Conservation (phyloP, 139 green algal genomes). For the Tetradesmus obliquus region DNA sequence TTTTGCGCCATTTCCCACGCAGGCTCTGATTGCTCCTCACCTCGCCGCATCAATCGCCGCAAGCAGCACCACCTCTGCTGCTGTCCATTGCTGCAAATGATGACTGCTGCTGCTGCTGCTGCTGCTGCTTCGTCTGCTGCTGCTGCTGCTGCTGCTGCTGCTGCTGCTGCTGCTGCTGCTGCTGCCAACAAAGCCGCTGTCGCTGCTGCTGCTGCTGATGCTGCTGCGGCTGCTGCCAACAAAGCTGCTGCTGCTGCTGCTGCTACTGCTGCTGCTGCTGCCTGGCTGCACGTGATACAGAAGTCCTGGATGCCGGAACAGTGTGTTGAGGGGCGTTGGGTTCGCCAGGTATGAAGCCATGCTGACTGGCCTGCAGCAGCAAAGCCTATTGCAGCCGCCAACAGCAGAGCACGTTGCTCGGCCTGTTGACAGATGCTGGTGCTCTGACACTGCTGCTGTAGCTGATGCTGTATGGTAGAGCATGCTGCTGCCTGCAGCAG, state of each 20-base stretch:
- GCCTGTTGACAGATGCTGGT: not conserved
- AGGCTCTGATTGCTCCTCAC: not conserved
- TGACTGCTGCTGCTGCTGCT: not conserved
- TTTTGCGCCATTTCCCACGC: not conserved
- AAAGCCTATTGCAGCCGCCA: not conserved
- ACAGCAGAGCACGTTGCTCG: not conserved
- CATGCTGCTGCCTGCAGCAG: not conserved
- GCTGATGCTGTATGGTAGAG: constrained; percentile 3
- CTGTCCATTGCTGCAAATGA: not conserved
- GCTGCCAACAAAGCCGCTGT: not conserved
- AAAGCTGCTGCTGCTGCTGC: not conserved
- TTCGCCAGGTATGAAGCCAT: not conserved
- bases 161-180: not conserved
- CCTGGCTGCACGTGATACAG: not conserved
- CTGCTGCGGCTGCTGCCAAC: not conserved
- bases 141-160: not conserved
- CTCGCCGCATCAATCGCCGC: not conserved
- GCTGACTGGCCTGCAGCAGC: not conserved
- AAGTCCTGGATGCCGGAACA: not conserved
- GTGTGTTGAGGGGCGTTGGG: not conserved
- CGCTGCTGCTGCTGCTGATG: not conserved
- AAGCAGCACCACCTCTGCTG: not conserved
- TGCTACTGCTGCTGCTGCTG: not conserved
- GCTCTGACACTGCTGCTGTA: not conserved
- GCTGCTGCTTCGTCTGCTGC: not conserved